These are phyloP conservation scores for Aspergillus affinis DNA, from an alignment of 495 filamentous ascomycete genomes.

Conservation along the genomic window DNA sequence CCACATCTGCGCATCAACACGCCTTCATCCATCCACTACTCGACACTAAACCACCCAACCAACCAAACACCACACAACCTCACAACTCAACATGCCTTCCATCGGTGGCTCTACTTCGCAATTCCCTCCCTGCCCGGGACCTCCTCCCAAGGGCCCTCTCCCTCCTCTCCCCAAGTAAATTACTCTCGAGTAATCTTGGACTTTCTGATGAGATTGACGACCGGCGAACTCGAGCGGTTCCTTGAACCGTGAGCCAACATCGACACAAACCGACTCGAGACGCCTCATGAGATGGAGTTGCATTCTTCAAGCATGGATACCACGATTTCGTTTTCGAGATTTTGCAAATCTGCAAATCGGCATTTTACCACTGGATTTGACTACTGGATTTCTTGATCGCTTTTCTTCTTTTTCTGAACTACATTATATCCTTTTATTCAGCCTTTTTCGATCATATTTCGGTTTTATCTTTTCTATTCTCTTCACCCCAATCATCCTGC, in stretches of 20 bases:
- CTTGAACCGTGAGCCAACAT: constrained; percentile 5
- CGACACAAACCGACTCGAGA: constrained; percentile 19
- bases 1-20: background rate
- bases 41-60: constrained; percentile 9
- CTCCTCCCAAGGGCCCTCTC: constrained; percentile 79
- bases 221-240: constrained; percentile 28
- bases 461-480: constrained; percentile 4
- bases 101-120: constrained; percentile 62
- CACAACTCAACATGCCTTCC: constrained; percentile 57
- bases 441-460: constrained; percentile 20
- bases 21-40: background rate
- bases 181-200: constrained; percentile 3
- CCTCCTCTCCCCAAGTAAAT: constrained; percentile 76
- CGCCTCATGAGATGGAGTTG: constrained; percentile 23
- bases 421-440: background rate
- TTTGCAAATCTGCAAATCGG: constrained; percentile 17
- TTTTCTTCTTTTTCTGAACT: constrained; percentile 11
- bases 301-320: constrained; percentile 35
- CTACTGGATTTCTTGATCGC: constrained; percentile 17
- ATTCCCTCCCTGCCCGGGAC: constrained; percentile 82
- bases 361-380: constrained; percentile 18
- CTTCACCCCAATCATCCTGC: constrained; percentile 1
- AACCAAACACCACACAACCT: constrained; percentile 8
- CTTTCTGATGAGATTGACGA: constrained; percentile 43
- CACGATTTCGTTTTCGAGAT: constrained; percentile 27